These are phyloP conservation scores for Diplodia intermedia DNA, from an alignment of 2,329 filamentous ascomycete genomes.

Conservation along the genomic window DNA sequence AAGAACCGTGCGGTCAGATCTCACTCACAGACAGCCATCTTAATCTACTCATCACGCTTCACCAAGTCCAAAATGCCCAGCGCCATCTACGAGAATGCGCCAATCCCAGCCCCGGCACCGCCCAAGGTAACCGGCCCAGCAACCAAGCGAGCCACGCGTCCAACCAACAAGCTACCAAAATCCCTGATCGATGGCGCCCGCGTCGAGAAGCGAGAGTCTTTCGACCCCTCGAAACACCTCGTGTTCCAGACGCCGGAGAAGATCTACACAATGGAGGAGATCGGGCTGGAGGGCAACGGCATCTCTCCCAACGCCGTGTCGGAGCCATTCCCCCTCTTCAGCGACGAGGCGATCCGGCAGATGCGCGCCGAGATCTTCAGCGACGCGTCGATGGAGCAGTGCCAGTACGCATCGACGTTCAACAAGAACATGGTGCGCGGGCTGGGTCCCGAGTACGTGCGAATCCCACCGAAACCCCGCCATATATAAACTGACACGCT, in stretches of 20 bases:
- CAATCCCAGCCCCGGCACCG: neutral
- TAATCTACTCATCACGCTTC: neutral
- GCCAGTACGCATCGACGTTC: slow-evolving; percentile 14
- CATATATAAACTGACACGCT: too few relatives aligned
- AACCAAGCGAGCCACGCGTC: slow-evolving; percentile 14
- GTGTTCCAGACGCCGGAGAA: slow-evolving; percentile 23
- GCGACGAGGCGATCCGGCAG: slow-evolving; percentile 29
- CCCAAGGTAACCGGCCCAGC: neutral
- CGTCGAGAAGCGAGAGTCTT: neutral
- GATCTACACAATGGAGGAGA: slow-evolving; percentile 31
- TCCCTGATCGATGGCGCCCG: slow-evolving; percentile 4
- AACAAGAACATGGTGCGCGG: slow-evolving; percentile 12
- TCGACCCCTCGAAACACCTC: slow-evolving; percentile 32
- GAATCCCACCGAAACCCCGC: too few relatives aligned
- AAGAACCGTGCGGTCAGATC: neutral
- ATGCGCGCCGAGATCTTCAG: slow-evolving; percentile 35
- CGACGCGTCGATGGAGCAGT: slow-evolving; percentile 33
- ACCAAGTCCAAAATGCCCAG: neutral
- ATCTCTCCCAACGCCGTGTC: slow-evolving; percentile 31
- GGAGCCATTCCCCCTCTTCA: slow-evolving; percentile 36
- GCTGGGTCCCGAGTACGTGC: neutral
- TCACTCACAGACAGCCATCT: neutral
- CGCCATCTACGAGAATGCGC: neutral
- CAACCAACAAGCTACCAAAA: slow-evolving; percentile 11
- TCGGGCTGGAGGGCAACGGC: slow-evolving; percentile 18